Conservation (phyloP, 2,329 filamentous ascomycete genomes). For the Malbranchea cinnamomea region DNA sequence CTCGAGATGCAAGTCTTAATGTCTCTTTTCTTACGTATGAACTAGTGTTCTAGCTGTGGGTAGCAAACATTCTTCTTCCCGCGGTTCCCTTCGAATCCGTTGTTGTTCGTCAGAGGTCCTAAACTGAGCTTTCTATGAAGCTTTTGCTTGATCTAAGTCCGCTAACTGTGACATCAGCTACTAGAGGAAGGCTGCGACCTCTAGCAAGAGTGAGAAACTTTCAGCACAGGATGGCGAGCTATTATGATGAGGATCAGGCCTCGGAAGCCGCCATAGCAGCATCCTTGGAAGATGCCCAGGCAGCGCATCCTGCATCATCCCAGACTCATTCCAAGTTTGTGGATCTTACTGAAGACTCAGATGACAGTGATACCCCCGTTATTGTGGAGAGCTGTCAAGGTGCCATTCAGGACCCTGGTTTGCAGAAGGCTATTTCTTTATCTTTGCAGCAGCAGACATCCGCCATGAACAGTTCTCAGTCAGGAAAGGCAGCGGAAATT, state of each 20-base stretch:
- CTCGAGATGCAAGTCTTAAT: too few relatives aligned
- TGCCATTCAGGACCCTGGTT: constrained; percentile 6
- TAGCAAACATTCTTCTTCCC: too few relatives aligned
- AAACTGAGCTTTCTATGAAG: too few relatives aligned
- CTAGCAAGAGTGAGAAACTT: too few relatives aligned
- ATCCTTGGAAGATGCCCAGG: not conserved
- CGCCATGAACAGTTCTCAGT: constrained; percentile 3
- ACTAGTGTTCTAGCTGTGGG: too few relatives aligned
- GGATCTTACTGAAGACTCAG: constrained; percentile 8
- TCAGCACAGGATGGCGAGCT: constrained; percentile 1
- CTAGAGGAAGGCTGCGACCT: too few relatives aligned
- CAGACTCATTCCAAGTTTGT: constrained; percentile 3
- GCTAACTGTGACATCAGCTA: too few relatives aligned
- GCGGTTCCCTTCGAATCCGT: too few relatives aligned
- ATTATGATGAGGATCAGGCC: constrained; percentile 4
- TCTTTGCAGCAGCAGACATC: constrained; percentile 13
- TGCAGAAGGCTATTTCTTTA: constrained; percentile 15
- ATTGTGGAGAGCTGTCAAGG: not conserved
- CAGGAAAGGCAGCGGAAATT: not conserved
- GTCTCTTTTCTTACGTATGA: too few relatives aligned
- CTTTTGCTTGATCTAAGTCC: too few relatives aligned
- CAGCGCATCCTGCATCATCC: not conserved
- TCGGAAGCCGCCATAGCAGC: constrained; percentile 1
- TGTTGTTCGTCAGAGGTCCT: too few relatives aligned
- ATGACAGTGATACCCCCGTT: constrained; percentile 1